Percentiles rank a stretch among this genome's conserved stretches.
Conservation (phyloP, 2,329 filamentous ascomycete species). For the Phaeosphaeriaceae sp. region DNA sequence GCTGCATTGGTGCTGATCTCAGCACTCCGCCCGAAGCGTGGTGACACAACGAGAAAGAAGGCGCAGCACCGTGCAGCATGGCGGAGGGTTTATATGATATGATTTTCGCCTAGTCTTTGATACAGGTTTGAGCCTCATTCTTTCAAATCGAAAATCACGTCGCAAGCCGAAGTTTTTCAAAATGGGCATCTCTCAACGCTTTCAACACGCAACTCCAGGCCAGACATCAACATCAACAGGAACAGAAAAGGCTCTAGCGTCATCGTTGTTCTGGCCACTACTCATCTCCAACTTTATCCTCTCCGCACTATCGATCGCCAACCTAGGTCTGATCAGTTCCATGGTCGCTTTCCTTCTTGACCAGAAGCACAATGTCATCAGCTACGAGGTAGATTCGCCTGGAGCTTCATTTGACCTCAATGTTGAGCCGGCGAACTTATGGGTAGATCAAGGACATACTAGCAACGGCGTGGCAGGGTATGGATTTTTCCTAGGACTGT, state of each 20-base stretch:
- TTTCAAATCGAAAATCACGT: background rate
- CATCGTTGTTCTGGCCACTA: constrained; percentile 23
- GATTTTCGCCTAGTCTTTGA: background rate
- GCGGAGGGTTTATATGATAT: constrained; percentile 9
- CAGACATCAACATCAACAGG: constrained; percentile 10
- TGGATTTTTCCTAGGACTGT: constrained; percentile 41
- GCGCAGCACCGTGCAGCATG: constrained; percentile 14
- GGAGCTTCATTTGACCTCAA: constrained; percentile 26
- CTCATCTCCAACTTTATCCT: constrained; percentile 33
- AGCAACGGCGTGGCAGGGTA: constrained; percentile 42
- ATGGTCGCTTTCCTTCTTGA: constrained; percentile 43
- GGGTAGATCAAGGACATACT: constrained; percentile 39
- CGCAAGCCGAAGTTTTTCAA: constrained; percentile 3
- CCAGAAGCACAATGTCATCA: constrained; percentile 36
- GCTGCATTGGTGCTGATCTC: constrained; percentile 16
- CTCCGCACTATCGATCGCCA: constrained; percentile 38
- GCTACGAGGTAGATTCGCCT: constrained; percentile 34
- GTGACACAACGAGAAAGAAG: constrained; percentile 17
- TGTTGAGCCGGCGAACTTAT: constrained; percentile 35
- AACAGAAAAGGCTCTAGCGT: background rate
- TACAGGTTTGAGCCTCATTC: constrained; percentile 1
- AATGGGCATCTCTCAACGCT: constrained; percentile 14
- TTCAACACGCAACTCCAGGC: constrained; percentile 7
- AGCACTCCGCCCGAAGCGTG: constrained; percentile 16
- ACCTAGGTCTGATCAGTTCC: constrained; percentile 39